A percentile compares a stretch with the other conserved stretches of the same genome.
These are phyloP conservation scores for Candida patagonica DNA, from an alignment of 805 yeast species.

Conservation along the genomic window DNA sequence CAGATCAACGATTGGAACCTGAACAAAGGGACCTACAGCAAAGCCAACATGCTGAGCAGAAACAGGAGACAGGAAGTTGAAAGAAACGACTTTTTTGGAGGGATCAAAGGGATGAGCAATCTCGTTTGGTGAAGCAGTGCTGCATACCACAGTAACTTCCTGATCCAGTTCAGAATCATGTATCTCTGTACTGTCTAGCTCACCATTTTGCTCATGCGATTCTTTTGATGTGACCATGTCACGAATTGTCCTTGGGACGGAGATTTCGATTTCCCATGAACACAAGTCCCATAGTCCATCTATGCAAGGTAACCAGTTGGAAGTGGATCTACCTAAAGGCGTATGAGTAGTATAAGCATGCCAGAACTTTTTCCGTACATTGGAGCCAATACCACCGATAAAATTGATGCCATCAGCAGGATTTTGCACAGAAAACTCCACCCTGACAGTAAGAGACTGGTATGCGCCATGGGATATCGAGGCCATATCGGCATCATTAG, in stretches of 20 bases:
- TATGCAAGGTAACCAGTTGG: conserved; percentile 97
- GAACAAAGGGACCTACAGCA: conserved; percentile 83
- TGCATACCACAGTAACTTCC: conserved; percentile 34
- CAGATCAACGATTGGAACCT: conserved; percentile 42
- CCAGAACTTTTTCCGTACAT: conserved; percentile 44
- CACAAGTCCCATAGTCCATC: conserved; percentile 81
- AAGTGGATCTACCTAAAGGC: conserved; percentile 69
- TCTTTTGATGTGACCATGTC: conserved; percentile 40
- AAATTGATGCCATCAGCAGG: conserved; percentile 71
- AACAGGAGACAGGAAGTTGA: conserved; percentile 70
- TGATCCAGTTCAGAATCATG: conserved; percentile 30
- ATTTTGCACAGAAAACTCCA: conserved; percentile 55
- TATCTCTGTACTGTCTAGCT: conserved; percentile 16
- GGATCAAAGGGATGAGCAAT: conserved; percentile 63
- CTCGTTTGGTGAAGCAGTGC: conserved; percentile 39
- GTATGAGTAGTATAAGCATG: conserved; percentile 80
- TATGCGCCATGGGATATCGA: conserved; percentile 33
- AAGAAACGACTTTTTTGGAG: conserved; percentile 64
- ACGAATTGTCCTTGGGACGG: conserved; percentile 68
- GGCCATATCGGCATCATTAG: conserved; percentile 17
- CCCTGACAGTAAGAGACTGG: conserved; percentile 63
- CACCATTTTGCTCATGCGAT: neutral
- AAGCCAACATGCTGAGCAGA: conserved; percentile 94
- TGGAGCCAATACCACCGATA: conserved; percentile 48
- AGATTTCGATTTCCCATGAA: conserved; percentile 87